These are phyloP conservation scores for Scedosporium minutisporum DNA, from an alignment of 2,329 filamentous ascomycete genomes.

Conservation along the genomic window DNA sequence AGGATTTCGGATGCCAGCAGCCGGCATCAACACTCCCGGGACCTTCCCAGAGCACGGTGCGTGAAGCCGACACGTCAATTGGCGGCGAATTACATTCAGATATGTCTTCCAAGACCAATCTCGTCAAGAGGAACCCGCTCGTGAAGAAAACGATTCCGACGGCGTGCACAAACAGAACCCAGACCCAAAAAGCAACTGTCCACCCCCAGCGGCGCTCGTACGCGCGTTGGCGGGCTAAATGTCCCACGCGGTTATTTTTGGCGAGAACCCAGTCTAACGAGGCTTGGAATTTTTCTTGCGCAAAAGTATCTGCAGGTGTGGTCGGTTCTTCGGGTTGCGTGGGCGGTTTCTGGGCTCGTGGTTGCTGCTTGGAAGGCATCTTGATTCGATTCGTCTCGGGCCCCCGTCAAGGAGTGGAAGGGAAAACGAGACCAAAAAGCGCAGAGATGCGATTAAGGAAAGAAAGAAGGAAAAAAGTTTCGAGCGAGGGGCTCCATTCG, in stretches of 20 bases:
- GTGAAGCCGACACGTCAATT: constrained; percentile 32
- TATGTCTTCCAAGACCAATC: constrained; percentile 68
- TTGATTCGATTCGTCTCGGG: neutral
- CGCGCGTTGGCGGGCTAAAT: constrained; percentile 1
- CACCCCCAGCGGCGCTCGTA: constrained; percentile 47
- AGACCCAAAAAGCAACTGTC: constrained; percentile 58
- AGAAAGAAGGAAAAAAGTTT: neutral
- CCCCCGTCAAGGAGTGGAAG: neutral
- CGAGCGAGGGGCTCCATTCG: neutral
- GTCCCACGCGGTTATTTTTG: neutral
- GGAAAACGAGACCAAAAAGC: neutral
- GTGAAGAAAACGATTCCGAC: constrained; percentile 87
- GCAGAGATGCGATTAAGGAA: neutral
- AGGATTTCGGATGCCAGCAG: constrained; percentile 94
- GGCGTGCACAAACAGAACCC: constrained; percentile 64
- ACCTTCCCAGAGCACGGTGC: constrained; percentile 22
- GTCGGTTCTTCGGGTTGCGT: neutral
- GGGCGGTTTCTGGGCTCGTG: neutral
- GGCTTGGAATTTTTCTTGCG: neutral
- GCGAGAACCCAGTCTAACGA: constrained; percentile 1
- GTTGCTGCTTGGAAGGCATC: constrained; percentile 1
- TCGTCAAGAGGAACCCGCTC: constrained; percentile 85
- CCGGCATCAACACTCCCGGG: constrained; percentile 47
- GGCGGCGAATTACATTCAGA: constrained; percentile 63
- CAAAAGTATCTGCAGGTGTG: neutral